A percentile compares a stretch with the other conserved stretches of the same genome.
These are phyloP conservation scores for Mrakia hoshinonis DNA, from an alignment of 768 basidiomycete species.

Conservation along the genomic window DNA sequence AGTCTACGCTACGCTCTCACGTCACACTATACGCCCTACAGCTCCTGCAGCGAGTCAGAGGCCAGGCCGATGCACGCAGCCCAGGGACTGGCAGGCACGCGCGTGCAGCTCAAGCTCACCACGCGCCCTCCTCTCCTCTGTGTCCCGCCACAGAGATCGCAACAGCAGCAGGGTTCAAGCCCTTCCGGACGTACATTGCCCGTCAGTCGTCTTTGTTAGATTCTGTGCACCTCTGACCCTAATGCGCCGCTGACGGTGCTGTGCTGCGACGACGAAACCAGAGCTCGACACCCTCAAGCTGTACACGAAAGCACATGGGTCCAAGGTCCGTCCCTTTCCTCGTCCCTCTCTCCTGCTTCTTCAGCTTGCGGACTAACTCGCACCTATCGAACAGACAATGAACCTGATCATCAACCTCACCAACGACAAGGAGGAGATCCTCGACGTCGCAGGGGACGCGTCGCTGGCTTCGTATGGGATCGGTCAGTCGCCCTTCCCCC, in stretches of 20 bases:
- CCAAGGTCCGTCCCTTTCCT: conserved; percentile 55
- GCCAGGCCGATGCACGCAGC: too few species aligned
- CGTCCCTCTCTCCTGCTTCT: neutral
- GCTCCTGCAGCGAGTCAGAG: too few species aligned
- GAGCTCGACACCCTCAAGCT: conserved; percentile 68
- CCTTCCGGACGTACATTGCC: conserved; percentile 57
- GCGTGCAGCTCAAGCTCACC: neutral
- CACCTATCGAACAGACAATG: conserved; percentile 56
- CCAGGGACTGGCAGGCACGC: neutral
- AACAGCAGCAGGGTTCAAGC: conserved; percentile 74
- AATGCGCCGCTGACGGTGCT: too few species aligned
- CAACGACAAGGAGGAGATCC: conserved; percentile 80
- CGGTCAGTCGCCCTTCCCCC: conserved; percentile 42
- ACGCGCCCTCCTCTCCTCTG: neutral
- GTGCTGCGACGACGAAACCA: neutral
- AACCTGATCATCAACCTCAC: conserved; percentile 98
- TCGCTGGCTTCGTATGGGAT: conserved; percentile 63
- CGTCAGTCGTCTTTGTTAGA: conserved; percentile 45
- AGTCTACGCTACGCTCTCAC: conserved; percentile 29
- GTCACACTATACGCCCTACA: neutral
- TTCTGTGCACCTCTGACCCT: neutral
- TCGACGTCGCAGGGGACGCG: conserved; percentile 54
- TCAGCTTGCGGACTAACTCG: too few species aligned
- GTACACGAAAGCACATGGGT: conserved; percentile 87
- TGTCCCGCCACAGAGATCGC: conserved; percentile 51